phyloP scores from a whole-genome alignment of 371 early-diverging fungal species.

The Mucor saturninus region DNA sequence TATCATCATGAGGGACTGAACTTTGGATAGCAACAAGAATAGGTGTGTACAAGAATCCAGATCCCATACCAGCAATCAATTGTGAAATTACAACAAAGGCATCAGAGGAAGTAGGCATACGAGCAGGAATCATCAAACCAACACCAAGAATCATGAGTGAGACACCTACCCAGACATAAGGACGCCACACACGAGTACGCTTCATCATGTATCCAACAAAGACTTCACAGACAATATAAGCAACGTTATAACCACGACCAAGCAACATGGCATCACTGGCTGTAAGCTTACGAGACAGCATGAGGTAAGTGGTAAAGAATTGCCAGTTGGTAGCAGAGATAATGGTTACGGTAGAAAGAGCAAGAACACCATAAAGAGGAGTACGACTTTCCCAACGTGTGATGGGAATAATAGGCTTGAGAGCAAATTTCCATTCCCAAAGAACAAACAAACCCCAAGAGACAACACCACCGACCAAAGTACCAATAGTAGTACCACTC shows the following conservation, averaged over 20 bases:
- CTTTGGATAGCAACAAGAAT: slow-evolving; percentile 43
- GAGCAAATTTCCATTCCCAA: slow-evolving; percentile 55
- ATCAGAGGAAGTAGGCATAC: slow-evolving; percentile 37
- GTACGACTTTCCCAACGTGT: slow-evolving; percentile 48
- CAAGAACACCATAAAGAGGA: slow-evolving; percentile 51
- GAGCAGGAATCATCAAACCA: slow-evolving; percentile 53
- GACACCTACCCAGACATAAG: slow-evolving; percentile 64
- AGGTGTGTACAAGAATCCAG: slow-evolving; percentile 39
- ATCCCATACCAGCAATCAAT: slow-evolving; percentile 44
- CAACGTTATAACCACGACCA: slow-evolving; percentile 45
- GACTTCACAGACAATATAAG: slow-evolving; percentile 38
- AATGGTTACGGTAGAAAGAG: slow-evolving; percentile 46
- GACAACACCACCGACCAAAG: slow-evolving; percentile 29
- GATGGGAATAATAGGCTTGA: slow-evolving; percentile 53
- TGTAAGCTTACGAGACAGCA: slow-evolving; percentile 44
- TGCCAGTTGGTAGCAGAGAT: slow-evolving; percentile 46
- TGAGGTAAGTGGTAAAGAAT: slow-evolving; percentile 47
- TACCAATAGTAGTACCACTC: slow-evolving; percentile 26
- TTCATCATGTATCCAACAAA: slow-evolving; percentile 44
- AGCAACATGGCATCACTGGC: slow-evolving; percentile 36
- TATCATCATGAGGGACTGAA: slow-evolving; percentile 42
- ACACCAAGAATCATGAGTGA: slow-evolving; percentile 56
- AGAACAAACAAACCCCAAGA: slow-evolving; percentile 35
- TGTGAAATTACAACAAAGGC: slow-evolving; percentile 46
- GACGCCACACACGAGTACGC: slow-evolving; percentile 47